Evolutionary conservation across 2,329 filamentous ascomycete genomes (phyloP).

Genomic region (Hypoxylon sp.): DNA sequence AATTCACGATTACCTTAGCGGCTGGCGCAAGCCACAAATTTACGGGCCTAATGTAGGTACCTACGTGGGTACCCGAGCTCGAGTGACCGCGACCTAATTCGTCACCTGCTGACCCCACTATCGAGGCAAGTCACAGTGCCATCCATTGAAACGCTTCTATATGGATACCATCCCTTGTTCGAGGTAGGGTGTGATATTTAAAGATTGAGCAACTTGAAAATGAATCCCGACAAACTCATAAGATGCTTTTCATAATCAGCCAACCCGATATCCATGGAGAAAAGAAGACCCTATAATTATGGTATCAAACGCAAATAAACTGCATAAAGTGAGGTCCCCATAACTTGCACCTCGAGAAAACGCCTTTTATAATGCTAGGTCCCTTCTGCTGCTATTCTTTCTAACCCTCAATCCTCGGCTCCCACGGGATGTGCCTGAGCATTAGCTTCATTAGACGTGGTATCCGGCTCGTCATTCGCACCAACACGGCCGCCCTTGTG

Average conservation of each 20-base stretch:
- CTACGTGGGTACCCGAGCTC: slow-evolving; percentile 16
- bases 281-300: slow-evolving; percentile 25
- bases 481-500: slow-evolving; percentile 46
- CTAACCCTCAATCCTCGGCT: slow-evolving; percentile 31
- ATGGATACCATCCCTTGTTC: background rate
- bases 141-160: slow-evolving; percentile 9
- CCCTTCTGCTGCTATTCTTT: background rate
- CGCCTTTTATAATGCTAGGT: slow-evolving; percentile 17
- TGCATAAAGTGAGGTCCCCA: slow-evolving; percentile 14
- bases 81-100: slow-evolving; percentile 19
- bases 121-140: background rate
- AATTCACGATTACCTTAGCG: slow-evolving; percentile 1
- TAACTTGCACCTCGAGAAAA: slow-evolving; percentile 15
- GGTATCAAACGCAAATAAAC: slow-evolving; percentile 37
- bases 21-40: slow-evolving; percentile 26
- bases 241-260: background rate
- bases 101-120: slow-evolving; percentile 16
- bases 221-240: background rate
- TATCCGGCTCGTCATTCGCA: slow-evolving; percentile 20
- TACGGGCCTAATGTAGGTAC: slow-evolving; percentile 18
- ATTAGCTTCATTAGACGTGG: slow-evolving; percentile 11
- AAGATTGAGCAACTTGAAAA: background rate
- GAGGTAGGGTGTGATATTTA: slow-evolving; percentile 5
- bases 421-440: background rate
- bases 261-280: slow-evolving; percentile 2